phyloP scores from a whole-genome alignment of 768 basidiomycete species.

The Cytidiella melzeri region DNA sequence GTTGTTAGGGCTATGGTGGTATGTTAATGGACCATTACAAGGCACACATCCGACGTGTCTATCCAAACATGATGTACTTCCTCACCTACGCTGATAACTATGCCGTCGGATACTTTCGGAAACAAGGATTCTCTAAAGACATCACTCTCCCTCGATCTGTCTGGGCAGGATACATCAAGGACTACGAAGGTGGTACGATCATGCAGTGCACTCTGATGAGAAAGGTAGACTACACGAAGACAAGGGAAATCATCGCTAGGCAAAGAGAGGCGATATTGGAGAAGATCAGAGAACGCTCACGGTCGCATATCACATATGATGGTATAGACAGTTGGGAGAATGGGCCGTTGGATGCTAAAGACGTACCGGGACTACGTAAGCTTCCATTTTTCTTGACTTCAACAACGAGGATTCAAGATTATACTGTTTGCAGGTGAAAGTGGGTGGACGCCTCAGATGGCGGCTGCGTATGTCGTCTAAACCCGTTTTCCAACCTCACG shows the following conservation, averaged over 20 bases:
- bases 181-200: slow-evolving; percentile 98
- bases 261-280: slow-evolving; percentile 88
- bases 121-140: slow-evolving; percentile 98
- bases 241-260: slow-evolving; percentile 60
- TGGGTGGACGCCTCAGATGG: slow-evolving; percentile 87
- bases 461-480: slow-evolving; percentile 48
- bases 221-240: slow-evolving; percentile 85
- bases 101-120: slow-evolving; percentile 98
- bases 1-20: slow-evolving; percentile 86
- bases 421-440: slow-evolving; percentile 51
- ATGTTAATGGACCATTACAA: slow-evolving; percentile 99
- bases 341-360: slow-evolving; percentile 57
- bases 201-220: slow-evolving; percentile 98
- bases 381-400: slow-evolving; percentile 11
- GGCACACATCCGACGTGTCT: slow-evolving; percentile 77
- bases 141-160: slow-evolving; percentile 84
- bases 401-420: slow-evolving; percentile 12
- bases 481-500: neutral
- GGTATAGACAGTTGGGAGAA: slow-evolving; percentile 62
- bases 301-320: slow-evolving; percentile 77
- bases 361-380: slow-evolving; percentile 86
- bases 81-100: slow-evolving; percentile 99
- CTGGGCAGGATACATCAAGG: slow-evolving; percentile 99
- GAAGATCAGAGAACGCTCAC: slow-evolving; percentile 84
- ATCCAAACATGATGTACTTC: slow-evolving; percentile 89